Base-by-base conservation (phyloP, 371 early-diverging fungal species). In the Mucor saturninus region DNA sequence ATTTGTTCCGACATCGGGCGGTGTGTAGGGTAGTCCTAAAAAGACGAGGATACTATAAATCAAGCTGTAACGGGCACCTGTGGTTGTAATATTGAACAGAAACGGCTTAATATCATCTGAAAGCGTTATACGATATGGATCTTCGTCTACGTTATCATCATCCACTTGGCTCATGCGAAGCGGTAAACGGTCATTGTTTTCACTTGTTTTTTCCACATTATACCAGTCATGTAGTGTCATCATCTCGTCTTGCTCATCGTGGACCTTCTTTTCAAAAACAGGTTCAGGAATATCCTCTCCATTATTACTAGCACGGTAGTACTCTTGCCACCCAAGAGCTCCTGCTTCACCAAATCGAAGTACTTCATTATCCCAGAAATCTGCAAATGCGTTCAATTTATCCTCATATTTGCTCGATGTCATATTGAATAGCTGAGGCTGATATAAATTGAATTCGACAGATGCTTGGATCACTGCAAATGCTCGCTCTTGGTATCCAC, bases 301-400 rank as follows among this genome's bases (percentile, higher is more conserved):
- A 61, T 76, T 69, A 13, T 65, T 46, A 31, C 52, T 63, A 13
- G 64, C 51, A 5, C 50, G 38, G 43, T 70, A 71, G 46, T 64
- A 79, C 28, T 70, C 70, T 21, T 56, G 51, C 89, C 89, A 89
- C 1, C 89, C 90, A 62, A 68, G 75, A 0, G 88, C 89, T 37
- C 84, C 91, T 62, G 77, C 70, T 67, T 94, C 95, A 4, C 93
- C 93, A 74, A 93, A 89, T 5, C 93, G 75, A 26, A 89, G 81
- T 14, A 80, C 73, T 71, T 91, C 93, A 48, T 81, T 84, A 54
- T 91, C 92, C 93, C 93, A 94, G 73, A 89, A 94, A 10, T 76
- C 77, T 42, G 81, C 86, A 56, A 94, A 87, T 48, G 81, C 75
- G 2, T 75, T 72, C 8, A 91, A 13, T 63, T 86, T 79, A 28